phyloP scores from a whole-genome alignment of 2,329 filamentous ascomycete genomes.

The Curvularia hawaiiensis region DNA sequence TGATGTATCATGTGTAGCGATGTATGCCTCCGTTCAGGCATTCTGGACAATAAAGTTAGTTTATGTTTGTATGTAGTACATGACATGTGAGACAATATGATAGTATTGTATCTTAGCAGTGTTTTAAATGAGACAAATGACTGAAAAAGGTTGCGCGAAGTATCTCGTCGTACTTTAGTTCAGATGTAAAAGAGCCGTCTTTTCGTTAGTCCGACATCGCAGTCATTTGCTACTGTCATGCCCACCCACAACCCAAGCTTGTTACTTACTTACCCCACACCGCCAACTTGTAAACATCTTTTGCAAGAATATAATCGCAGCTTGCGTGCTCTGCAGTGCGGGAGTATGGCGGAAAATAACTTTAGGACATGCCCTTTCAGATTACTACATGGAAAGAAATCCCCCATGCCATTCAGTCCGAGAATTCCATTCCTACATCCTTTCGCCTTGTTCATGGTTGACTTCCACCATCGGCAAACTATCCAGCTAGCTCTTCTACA shows the following conservation, averaged over 20 bases:
- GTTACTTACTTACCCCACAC: not conserved
- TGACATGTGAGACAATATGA: not conserved
- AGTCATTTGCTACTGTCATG: not conserved
- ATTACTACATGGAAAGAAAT: too few species aligned
- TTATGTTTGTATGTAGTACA: not conserved
- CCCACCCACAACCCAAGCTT: not conserved
- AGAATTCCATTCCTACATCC: not conserved
- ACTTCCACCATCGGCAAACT: not conserved
- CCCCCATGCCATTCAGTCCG: not conserved
- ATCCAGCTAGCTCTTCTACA: slow-evolving; percentile 2
- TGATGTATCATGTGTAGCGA: not conserved
- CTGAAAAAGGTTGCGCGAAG: not conserved
- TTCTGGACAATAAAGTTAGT: not conserved
- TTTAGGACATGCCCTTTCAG: not conserved
- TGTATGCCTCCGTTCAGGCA: not conserved
- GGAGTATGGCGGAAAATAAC: not conserved
- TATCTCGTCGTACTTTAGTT: not conserved
- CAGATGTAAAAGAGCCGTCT: not conserved
- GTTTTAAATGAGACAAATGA: not conserved
- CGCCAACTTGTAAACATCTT: not conserved
- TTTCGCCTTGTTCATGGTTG: not conserved
- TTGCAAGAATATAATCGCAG: not conserved
- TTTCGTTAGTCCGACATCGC: not conserved
- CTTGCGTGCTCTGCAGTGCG: not conserved
- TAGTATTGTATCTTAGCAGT: not conserved